A percentile compares a stretch with the other conserved stretches of the same genome.
Conservation (phyloP, 495 filamentous ascomycete species). For the Podospora tetraspora region DNA sequence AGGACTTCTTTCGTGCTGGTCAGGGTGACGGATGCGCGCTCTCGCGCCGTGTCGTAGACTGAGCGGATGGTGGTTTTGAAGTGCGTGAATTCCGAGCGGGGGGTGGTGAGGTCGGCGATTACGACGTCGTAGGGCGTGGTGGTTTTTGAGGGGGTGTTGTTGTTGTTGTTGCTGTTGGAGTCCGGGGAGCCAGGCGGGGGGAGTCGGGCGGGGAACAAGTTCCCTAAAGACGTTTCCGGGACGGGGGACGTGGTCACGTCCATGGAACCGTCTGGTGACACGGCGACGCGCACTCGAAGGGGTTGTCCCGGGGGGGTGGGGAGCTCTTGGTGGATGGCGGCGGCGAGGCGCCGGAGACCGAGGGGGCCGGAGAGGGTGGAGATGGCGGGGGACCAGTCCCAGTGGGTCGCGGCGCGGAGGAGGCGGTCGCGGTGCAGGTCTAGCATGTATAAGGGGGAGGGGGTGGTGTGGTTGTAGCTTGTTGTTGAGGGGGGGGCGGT, state of each 20-base stretch:
- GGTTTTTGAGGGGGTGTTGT: conserved; percentile 4
- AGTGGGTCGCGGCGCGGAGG: conserved; percentile 64
- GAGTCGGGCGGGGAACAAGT: conserved; percentile 51
- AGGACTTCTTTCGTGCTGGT: conserved; percentile 63
- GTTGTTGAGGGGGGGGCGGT: conserved; percentile 31
- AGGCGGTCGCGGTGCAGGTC: conserved; percentile 75
- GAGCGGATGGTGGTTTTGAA: conserved; percentile 69
- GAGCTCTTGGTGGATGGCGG: conserved; percentile 19
- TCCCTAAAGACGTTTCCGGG: conserved; percentile 43
- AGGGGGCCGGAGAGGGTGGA: conserved; percentile 37
- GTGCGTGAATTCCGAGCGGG: conserved; percentile 58
- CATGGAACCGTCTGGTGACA: conserved; percentile 47
- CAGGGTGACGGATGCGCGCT: conserved; percentile 50
- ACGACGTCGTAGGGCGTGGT: conserved; percentile 43
- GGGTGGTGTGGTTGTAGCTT: conserved; percentile 38
- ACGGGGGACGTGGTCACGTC: conserved; percentile 46
- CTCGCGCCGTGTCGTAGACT: conserved; percentile 60
- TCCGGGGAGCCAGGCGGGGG: conserved; percentile 18
- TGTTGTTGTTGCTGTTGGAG: neutral
- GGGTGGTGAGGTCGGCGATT: conserved; percentile 49
- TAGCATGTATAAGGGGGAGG: conserved; percentile 78
- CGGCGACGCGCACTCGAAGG: conserved; percentile 47
- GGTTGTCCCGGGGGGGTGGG: conserved; percentile 26
- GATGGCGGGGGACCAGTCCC: conserved; percentile 52
- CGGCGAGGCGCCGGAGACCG: conserved; percentile 35